These are phyloP conservation scores for Aspergillus brasiliensis DNA, from an alignment of 2,329 filamentous ascomycete genomes.

Conservation along the genomic window DNA sequence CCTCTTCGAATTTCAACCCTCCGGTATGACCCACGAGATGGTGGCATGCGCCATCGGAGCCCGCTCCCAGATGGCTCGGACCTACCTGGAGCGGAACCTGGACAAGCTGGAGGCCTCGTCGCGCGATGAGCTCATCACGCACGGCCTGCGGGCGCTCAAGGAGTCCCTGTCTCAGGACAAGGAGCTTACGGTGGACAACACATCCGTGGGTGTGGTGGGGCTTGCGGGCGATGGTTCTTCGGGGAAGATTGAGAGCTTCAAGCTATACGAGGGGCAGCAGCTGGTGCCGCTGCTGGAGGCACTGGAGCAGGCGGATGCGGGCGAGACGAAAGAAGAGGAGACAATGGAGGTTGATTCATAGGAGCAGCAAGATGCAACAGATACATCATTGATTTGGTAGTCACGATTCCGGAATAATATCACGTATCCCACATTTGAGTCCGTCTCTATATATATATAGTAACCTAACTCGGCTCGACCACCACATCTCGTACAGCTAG, in stretches of 20 bases:
- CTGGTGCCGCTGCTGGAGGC: conserved; percentile 84
- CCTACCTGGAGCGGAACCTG: conserved; percentile 90
- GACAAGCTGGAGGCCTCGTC: conserved; percentile 76
- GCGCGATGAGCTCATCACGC: conserved; percentile 84
- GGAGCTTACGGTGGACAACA: conserved; percentile 96
- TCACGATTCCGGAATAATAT: conserved; percentile 13
- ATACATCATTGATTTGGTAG: conserved; percentile 7
- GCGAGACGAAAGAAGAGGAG: conserved; percentile 44
- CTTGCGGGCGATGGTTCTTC: conserved; percentile 56
- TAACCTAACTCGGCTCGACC: too few relatives aligned
- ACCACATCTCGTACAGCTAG: too few relatives aligned
- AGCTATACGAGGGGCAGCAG: conserved; percentile 85
- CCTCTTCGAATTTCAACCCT: conserved; percentile 97
- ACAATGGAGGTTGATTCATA: conserved; percentile 61
- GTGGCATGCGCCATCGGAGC: conserved; percentile 93
- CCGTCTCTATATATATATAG: conserved; percentile 49
- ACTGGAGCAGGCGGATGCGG: conserved; percentile 51
- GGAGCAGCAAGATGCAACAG: conserved; percentile 19
- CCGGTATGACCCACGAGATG: conserved; percentile 97
- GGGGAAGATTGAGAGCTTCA: conserved; percentile 73
- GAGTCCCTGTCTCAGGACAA: conserved; percentile 96
- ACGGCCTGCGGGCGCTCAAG: conserved; percentile 88
- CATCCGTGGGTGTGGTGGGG: conserved; percentile 84
- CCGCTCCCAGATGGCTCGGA: conserved; percentile 94
- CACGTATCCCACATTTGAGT: conserved; percentile 37